Evolutionary conservation across 2,329 filamentous ascomycete species (phyloP), one percentile per base, ranked within the genome.

Genomic region (Cryphonectria nitschkei): DNA sequence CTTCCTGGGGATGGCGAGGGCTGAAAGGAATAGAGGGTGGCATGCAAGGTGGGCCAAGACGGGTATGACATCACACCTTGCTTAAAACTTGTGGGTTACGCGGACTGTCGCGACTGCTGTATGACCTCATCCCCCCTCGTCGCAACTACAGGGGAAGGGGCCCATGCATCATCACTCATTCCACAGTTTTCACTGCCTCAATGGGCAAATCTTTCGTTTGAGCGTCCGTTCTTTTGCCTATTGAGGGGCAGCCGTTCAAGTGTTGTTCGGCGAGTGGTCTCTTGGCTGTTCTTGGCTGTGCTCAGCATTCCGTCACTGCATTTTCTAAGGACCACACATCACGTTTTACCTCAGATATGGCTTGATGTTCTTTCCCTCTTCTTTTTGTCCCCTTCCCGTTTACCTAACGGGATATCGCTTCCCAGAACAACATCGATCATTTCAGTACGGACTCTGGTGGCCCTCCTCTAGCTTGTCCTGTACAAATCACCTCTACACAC

Each of bases 1-100:
- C 56, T 11, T 32, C 14, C 56, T 8, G 29, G n/a, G 52, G 5
- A 32, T 29, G 26, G n/a, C 52, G 26, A 56, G n/a, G n/a, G 52
- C 22, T 19, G 26, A 5, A 34, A 29, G 14, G 9, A 58, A 56
- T 56, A 29, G 3, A 58, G 54, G 26, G 26, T 58, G 14, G 26
- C 26, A 32, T 34, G 5, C 50, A 50, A 41, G 29, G 67, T 63
- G 67, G 67, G 58, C 39, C 58, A 2, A 29, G 16, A 37, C 22
- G 6, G 67, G 46, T 52, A 68, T 68, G 67, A 68, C 67, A 68
- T 68, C 67, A 68, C 60, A 19, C 41, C 16, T 5, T n/a, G 19
- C 29, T 34, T 29, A 52, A 46, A 32, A 29, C n/a, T 52, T 52
- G 50, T 39, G 46, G 46, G 41, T 66, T 41, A 32, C 64, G 22